Conservation (phyloP, 495 filamentous ascomycete genomes). For the Darksidea phi region DNA sequence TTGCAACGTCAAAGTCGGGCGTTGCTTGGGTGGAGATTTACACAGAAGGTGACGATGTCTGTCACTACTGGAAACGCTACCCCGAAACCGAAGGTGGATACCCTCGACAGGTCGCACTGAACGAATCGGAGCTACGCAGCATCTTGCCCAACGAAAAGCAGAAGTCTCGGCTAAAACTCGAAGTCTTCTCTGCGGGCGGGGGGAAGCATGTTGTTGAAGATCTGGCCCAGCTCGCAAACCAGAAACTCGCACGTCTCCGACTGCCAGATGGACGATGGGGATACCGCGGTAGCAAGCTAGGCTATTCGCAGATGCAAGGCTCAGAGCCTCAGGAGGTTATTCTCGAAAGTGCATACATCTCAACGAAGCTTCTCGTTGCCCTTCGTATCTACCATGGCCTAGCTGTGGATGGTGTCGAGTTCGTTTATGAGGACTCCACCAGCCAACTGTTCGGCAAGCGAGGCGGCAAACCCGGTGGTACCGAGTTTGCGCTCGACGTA, state of each 20-base stretch:
- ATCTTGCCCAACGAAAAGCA: constrained; percentile 68
- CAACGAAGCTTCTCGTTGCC: constrained; percentile 70
- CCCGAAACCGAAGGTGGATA: constrained; percentile 58
- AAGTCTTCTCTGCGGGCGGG: constrained; percentile 70
- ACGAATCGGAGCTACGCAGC: constrained; percentile 70
- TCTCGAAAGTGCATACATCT: constrained; percentile 65
- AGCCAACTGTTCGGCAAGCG: constrained; percentile 87
- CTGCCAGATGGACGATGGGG: constrained; percentile 71
- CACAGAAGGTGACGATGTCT: constrained; percentile 69
- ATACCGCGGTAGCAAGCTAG: constrained; percentile 75
- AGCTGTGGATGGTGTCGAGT: constrained; percentile 84
- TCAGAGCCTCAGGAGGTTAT: constrained; percentile 72
- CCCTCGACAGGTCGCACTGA: constrained; percentile 69
- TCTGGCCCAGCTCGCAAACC: constrained; percentile 59
- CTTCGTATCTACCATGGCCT: constrained; percentile 76
- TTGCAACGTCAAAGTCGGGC: constrained; percentile 78
- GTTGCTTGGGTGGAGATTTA: constrained; percentile 81
- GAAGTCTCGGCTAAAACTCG: constrained; percentile 66
- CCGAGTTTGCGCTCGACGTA: constrained; percentile 78
- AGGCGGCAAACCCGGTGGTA: constrained; percentile 71
- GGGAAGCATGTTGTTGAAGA: constrained; percentile 74
- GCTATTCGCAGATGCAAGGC: constrained; percentile 67
- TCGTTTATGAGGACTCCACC: constrained; percentile 84
- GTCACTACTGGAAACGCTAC: constrained; percentile 78
- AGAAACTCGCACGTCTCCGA: constrained; percentile 67